Conservation (phyloP, 2,329 filamentous ascomycete species). For the Aspergillaceae sp. region DNA sequence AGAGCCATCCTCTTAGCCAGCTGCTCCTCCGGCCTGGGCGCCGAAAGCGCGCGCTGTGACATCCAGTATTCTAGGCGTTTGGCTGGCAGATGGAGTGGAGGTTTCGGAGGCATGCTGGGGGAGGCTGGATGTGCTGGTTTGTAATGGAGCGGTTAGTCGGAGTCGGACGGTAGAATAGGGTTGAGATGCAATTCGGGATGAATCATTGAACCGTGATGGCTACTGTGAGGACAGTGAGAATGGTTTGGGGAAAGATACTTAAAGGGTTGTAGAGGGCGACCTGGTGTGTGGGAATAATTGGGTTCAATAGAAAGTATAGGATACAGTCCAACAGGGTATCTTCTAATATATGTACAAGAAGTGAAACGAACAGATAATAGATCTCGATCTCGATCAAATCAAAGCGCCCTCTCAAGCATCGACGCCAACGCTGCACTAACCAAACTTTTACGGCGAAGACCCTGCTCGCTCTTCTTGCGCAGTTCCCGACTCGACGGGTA, state of each 20-base stretch:
- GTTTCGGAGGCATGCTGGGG: constrained; percentile 2
- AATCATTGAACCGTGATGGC: constrained; percentile 23
- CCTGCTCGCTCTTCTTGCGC: constrained; percentile 29
- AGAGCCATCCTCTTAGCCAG: constrained; percentile 35
- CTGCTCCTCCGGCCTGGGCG: constrained; percentile 30
- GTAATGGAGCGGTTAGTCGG: constrained; percentile 7
- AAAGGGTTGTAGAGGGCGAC: constrained; percentile 8
- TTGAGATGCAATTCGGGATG: constrained; percentile 27
- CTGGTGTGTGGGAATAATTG: constrained; percentile 35
- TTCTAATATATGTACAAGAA: neutral
- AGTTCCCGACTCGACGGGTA: constrained; percentile 16
- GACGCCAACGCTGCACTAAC: constrained; percentile 32
- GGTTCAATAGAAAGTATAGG: neutral
- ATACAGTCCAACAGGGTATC: neutral
- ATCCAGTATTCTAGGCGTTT: no score
- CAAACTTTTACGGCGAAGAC: constrained; percentile 29
- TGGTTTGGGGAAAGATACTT: constrained; percentile 27
- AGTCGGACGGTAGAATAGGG: constrained; percentile 18
- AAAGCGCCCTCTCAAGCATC: constrained; percentile 17
- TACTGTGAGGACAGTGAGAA: constrained; percentile 20
- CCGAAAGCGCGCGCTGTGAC: constrained; percentile 26
- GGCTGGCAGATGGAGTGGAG: neutral
- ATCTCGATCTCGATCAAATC: neutral
- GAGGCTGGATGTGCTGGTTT: constrained; percentile 7
- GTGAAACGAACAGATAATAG: neutral